phyloP scores from a whole-genome alignment of 495 filamentous ascomycete species.

The Aeminium ludgeri region DNA sequence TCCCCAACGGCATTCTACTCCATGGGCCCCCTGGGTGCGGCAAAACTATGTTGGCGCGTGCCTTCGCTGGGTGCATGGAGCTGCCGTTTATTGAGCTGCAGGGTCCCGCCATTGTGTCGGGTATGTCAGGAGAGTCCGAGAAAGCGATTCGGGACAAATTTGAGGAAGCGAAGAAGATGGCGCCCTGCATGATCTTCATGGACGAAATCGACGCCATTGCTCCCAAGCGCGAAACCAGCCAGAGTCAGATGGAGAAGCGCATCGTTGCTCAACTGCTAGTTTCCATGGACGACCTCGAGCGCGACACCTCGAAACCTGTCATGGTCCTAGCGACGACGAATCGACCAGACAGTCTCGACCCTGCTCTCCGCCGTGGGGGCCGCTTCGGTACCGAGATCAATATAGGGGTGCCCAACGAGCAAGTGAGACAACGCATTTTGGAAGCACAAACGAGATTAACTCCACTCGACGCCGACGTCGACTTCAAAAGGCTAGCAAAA shows the following conservation, averaged over 20 bases:
- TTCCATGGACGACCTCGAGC: constrained; percentile 49
- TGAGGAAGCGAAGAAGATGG: constrained; percentile 70
- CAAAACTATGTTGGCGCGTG: constrained; percentile 86
- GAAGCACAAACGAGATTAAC: constrained; percentile 57
- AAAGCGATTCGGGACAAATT: constrained; percentile 86
- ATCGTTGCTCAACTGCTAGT: constrained; percentile 89
- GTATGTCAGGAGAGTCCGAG: constrained; percentile 93
- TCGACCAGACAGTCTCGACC: constrained; percentile 76
- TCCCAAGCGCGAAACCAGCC: constrained; percentile 84
- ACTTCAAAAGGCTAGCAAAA: constrained; percentile 68
- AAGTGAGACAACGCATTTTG: constrained; percentile 68
- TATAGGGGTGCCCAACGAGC: constrained; percentile 82
- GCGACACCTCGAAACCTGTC: constrained; percentile 73
- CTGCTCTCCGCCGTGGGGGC: constrained; percentile 68
- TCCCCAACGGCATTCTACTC: constrained; percentile 74
- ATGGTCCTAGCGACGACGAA: constrained; percentile 91
- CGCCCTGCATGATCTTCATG: constrained; percentile 85
- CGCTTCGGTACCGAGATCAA: constrained; percentile 90
- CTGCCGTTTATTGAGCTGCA: constrained; percentile 78
- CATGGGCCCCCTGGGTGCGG: constrained; percentile 92
- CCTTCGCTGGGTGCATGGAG: constrained; percentile 70
- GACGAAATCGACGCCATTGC: constrained; percentile 96
- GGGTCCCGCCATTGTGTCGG: constrained; percentile 75
- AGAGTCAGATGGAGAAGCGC: constrained; percentile 89
- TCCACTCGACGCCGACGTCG: constrained; percentile 50